Base-by-base conservation (phyloP, 495 filamentous ascomycete genomes). In the Immersiella caudata region DNA sequence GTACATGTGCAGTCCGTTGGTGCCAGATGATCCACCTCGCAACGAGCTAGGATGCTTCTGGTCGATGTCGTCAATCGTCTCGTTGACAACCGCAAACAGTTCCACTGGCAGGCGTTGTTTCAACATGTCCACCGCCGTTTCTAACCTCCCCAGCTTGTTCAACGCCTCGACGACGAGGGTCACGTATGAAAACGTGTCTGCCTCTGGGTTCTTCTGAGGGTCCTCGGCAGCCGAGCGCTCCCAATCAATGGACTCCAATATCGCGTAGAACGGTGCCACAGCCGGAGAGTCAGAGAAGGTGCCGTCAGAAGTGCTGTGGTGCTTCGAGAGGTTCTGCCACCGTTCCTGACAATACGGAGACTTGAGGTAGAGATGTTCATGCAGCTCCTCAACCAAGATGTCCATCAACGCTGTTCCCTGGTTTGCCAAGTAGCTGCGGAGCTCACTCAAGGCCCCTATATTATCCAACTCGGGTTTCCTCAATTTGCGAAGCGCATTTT, bases 361-460 rank as follows among this genome's bases (percentile, higher is more conserved):
- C 71, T 97, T 98, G 14, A 99, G 85, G 72, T 98, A 99, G 3
- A 99, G 84, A 79, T 99, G 95, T 73, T 94, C 96, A 74, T 98
- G 96, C 52, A 99, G 81, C 76, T 99, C 95, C 78, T 99, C 95
- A 56, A 97, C 88, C 71, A 99, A 73, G 51, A 97, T 97, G 76
- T 99, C 95, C 66, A 93, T 94, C 64, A 99, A 80, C 5, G 91
- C 87, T 2, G 87, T 89, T 79, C 98, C 94, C 78, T 99, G 95
- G 74, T 96, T 97, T 58, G 87, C 88, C 67, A 99, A 89, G 72
- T 97, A 97, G 66, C 89, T 88, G 40, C 91, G 87, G 63, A 97
- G 80, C 70, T 98, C 95, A 40, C 88, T 87, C 67, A 99, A 79
- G 25, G 93, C 94, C 0, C 93, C 94, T 67, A 99, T 95, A 49